Base-by-base conservation (phyloP, 768 basidiomycete genomes). In the Neoboletus magnificus region DNA sequence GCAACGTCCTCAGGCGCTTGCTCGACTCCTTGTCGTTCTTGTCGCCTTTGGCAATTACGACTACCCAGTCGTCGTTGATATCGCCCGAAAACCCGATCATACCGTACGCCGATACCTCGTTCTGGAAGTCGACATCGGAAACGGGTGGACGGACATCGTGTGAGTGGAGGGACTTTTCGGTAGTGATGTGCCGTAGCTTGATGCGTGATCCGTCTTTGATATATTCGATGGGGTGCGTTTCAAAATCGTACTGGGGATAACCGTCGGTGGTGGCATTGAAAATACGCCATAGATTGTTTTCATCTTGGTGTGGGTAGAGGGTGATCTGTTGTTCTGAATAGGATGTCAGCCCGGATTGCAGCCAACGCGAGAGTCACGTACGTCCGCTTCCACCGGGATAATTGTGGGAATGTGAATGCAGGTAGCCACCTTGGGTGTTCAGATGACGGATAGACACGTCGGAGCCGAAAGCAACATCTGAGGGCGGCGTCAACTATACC, bases 71-170 rank as follows among this genome's bases (percentile, higher is more conserved):
- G 65, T 98, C 96, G 67, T 98, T 98, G 43, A 86, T 81, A 65
- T 98, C 96, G 15, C 96, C 96, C 0, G 71, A 74, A 68, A 89
- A 98, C 0, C 88, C 90, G 0, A 85, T 74, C 78, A 90, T 85
- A 2, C 97, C 97, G 66, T 99, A 99, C 0, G 79, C 93, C 2
- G 93, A 95, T 1, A 98, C 94, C 69, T 99, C 97, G 66, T 98
- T 96, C 76, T 99, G 97, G 77, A 98, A 99, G 64, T 99, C 97
- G 44, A 98, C 96, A 44, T 99, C 97, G 32, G 91, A 93, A 15
- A 99, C 86, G 18, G 95, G 93, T 5, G 97, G 93, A 23, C 97
- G 89, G 62, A 89, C 74, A 62, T 98, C 97, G 73, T 99, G 97
- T 44, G 92, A 93, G 77, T 99, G 97, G 4, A 99, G 82, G 55